Conservation (phyloP, 2,329 filamentous ascomycete species). For the Hypomyces rosellus region DNA sequence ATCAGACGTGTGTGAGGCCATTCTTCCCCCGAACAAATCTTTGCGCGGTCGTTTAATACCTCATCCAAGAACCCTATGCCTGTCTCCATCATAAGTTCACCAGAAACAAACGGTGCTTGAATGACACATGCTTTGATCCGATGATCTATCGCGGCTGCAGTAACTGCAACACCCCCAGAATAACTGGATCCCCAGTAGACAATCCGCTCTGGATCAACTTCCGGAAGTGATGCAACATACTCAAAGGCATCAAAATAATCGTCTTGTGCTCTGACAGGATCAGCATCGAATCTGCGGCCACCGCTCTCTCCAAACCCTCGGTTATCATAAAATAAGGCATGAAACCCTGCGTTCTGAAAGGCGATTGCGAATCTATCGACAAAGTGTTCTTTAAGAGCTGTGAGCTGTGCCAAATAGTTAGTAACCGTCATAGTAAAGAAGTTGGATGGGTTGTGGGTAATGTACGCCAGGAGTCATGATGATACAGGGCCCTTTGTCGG, state of each 20-base stretch:
- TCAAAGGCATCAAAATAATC: constrained; percentile 15
- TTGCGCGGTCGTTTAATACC: constrained; percentile 3
- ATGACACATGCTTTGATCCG: constrained; percentile 10
- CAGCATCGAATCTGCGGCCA: constrained; percentile 10
- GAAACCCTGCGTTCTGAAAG: constrained; percentile 12
- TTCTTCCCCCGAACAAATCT: not conserved
- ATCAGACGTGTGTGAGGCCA: constrained; percentile 1
- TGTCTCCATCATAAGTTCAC: constrained; percentile 5
- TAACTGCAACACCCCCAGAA: constrained; percentile 12
- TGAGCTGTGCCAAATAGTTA: not conserved
- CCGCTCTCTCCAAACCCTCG: constrained; percentile 15
- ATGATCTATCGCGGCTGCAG: constrained; percentile 13
- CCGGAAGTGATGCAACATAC: constrained; percentile 12
- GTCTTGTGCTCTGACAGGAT: constrained; percentile 12
- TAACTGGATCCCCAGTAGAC: constrained; percentile 14
- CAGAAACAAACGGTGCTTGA: constrained; percentile 13
- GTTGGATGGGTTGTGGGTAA: no score
- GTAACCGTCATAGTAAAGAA: no score
- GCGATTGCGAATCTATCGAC: constrained; percentile 11
- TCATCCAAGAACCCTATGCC: not conserved
- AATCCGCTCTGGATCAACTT: constrained; percentile 12
- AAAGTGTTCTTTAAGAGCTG: constrained; percentile 9
- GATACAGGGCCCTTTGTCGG: no score
- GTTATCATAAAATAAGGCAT: constrained; percentile 13
- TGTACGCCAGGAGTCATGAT: no score